Evolutionary conservation across 371 early-diverging fungal species (phyloP), one percentile per base, ranked within the genome.

Genomic region (Basidiobolus meristosporus): DNA sequence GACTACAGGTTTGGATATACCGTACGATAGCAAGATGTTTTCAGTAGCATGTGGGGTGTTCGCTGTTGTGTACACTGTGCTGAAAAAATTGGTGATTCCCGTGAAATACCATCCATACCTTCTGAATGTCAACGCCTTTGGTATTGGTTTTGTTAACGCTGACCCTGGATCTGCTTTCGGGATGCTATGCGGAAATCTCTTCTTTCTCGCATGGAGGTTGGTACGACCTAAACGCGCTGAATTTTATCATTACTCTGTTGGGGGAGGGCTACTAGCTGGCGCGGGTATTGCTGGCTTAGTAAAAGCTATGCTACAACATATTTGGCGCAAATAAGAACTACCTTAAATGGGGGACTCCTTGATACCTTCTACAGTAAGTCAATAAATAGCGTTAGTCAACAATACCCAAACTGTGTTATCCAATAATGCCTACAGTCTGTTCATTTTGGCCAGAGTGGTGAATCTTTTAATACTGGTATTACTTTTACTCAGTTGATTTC

Each of bases 221-320:
- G 16, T 59, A 31, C 42, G 39, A 28, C 51, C 59, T 30, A 36
- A 19, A 11, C 42, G 50, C 15, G 55, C 60, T 34, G 71, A 68
- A 17, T 50, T 65, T 39, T 60, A 51, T 31, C 58, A 65, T 63
- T 70, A 63, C 53, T 57, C 69, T 14, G 52, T 67, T 36, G 74
- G 80, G 36, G 66, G 63, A 46, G 82, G 82, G 41, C 47, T 77
- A 43, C 70, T 79, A 52, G 76, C 77, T 45, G 82, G 82, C 42
- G 74, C 73, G 46, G 82, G 82, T 51, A 67, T 79, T 36, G 64
- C 66, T 33, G 78, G 76, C 37, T 54, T 77, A 31, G 43, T 76
- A 42, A 56, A 67, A 40, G 75, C 77, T 19, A 50, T 73, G 29
- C 54, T 71, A n/a, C 44, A 57, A 55, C 19, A 47, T 80, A n/a